Base-by-base conservation (phyloP, 352 stramenopile genomes). In the Phytophthora fragariae region DNA sequence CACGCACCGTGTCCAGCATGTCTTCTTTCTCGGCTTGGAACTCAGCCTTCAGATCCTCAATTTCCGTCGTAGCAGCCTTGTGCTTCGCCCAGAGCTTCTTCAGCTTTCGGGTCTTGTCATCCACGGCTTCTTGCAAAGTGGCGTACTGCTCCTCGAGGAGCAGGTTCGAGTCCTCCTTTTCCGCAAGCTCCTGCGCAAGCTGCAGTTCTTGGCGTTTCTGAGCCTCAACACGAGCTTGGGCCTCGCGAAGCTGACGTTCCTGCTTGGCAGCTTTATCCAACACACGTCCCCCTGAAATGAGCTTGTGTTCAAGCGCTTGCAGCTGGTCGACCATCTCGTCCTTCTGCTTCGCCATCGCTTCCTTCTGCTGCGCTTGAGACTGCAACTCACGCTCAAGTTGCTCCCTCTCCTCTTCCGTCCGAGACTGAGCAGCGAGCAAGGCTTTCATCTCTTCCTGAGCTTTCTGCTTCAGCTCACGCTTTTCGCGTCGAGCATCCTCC, bases 61-160 rank as follows among this genome's bases (percentile, higher is more conserved):
- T 88, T 66, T 99, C 97, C 7, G 80, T 88, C 47, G 89, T 89
- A 8, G 90, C 89, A 2, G 88, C 86, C 64, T 98, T 94, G 75
- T 98, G 97, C 78, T 99, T 99, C 15, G 77, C 79, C 85, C 88
- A 98, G 15, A 99, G 75, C 71, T 98, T 99, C 68, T 99, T 98
- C 29, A 99, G 82, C 75, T 99, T 99, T 19, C 92, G 91, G 0
- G 95, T 99, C 77, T 99, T 99, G 49, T 93, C 92, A 56, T 98
- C 87, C 5, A 98, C 93, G 70, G 98, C 92, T 44, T 98, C 95
- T 35, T 93, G 86, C 21, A 98, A 63, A 12, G 81, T 95, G 37
- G 81, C 81, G 72, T 97, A 98, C 73, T 98, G 92, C 62, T 98
- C 93, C 67, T 98, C 90, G 4, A 98, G 73, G 33, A 97, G 57